Evolutionary conservation across 2,329 filamentous ascomycete genomes (phyloP).

Genomic region (Botryotinia narcissicola): DNA sequence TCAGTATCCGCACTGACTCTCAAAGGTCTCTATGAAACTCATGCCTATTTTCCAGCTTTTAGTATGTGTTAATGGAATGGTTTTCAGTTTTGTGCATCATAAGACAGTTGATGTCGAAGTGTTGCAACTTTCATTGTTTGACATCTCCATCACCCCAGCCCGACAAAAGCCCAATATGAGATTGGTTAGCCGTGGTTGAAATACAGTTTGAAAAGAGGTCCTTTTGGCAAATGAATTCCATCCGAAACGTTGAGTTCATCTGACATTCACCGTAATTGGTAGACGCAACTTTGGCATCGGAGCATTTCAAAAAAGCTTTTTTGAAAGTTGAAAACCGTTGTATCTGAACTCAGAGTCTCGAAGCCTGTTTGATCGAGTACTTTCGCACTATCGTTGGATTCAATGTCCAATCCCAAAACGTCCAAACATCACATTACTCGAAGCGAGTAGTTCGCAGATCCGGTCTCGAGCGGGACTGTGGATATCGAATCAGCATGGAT

Average conservation of each 20-base stretch:
- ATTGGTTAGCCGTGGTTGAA: background rate
- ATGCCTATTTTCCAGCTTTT: background rate
- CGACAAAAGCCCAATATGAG: background rate
- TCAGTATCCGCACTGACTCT: background rate
- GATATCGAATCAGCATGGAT: background rate
- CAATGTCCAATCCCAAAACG: background rate
- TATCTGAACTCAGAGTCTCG: background rate
- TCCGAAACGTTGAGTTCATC: background rate
- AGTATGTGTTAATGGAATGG: background rate
- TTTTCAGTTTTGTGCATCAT: background rate
- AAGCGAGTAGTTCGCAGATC: conserved; percentile 1
- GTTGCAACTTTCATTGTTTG: background rate
- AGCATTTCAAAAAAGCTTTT: background rate
- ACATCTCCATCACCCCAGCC: background rate
- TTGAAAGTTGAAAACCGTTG: background rate
- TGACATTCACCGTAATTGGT: background rate
- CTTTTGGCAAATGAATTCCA: background rate
- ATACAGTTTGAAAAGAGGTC: background rate
- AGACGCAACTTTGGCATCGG: background rate
- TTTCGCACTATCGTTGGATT: background rate
- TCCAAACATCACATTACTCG: background rate
- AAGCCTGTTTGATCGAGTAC: background rate
- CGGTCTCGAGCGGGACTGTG: background rate
- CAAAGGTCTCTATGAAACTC: background rate
- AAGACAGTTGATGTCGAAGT: background rate